These are phyloP conservation scores for Blumeriella jaapii DNA, from an alignment of 2,329 filamentous ascomycete genomes.

Conservation along the genomic window DNA sequence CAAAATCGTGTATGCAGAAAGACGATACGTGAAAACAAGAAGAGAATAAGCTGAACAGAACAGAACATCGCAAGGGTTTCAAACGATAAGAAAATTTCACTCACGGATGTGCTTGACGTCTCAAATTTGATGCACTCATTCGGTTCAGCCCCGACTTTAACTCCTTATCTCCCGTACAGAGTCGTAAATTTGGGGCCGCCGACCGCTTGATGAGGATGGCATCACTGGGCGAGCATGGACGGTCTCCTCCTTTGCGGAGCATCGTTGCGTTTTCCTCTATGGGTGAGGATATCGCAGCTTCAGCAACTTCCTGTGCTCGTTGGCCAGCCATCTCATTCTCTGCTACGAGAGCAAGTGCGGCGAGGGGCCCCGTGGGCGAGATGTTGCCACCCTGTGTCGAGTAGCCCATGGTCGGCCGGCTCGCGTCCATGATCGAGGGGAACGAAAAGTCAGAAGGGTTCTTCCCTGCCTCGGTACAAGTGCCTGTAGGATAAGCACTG, in stretches of 20 bases:
- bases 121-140: too few relatives aligned
- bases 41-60: slow-evolving; percentile 1
- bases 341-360: slow-evolving; percentile 19
- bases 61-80: neutral
- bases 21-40: neutral
- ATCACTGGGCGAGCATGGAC: slow-evolving; percentile 26
- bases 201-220: slow-evolving; percentile 25
- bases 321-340: slow-evolving; percentile 14
- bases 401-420: neutral
- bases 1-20: too few relatives aligned
- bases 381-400: slow-evolving; percentile 5
- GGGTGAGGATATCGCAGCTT: neutral
- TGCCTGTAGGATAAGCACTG: slow-evolving; percentile 12
- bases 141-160: too few relatives aligned
- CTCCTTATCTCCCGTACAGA: slow-evolving; percentile 16
- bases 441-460: slow-evolving; percentile 4
- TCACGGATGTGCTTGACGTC: too few relatives aligned
- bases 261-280: neutral
- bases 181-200: slow-evolving; percentile 14
- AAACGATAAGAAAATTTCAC: slow-evolving; percentile 3
- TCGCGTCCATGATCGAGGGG: neutral
- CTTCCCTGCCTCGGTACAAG: slow-evolving; percentile 5
- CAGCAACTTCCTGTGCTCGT: slow-evolving; percentile 2
- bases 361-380: slow-evolving; percentile 19
- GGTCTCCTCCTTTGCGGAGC: slow-evolving; percentile 2